Conservation (phyloP, 345 rosid genomes). For the Lepidium sativum region DNA sequence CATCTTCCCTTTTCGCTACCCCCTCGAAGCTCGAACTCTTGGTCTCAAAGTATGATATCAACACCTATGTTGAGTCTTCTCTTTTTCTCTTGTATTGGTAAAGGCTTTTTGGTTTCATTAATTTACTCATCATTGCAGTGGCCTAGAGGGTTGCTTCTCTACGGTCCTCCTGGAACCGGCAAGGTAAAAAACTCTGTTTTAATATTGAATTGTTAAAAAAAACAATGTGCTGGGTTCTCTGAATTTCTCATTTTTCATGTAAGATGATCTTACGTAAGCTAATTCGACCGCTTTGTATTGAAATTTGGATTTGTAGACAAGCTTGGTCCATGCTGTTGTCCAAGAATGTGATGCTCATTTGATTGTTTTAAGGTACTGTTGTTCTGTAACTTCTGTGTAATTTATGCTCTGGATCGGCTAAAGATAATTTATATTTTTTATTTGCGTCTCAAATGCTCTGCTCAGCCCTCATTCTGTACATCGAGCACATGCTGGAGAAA, state of each 20-base stretch:
- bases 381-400: background rate
- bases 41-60: constrained; percentile 57
- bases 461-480: constrained; percentile 75
- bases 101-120: background rate
- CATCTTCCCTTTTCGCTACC: constrained; percentile 58
- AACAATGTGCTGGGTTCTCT: no score
- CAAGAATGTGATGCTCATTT: constrained; percentile 73
- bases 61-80: background rate
- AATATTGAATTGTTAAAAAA: background rate
- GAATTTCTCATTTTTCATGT: no score
- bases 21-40: constrained; percentile 58
- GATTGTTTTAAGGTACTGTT: constrained; percentile 62
- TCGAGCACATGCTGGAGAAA: constrained; percentile 80
- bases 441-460: constrained; percentile 9
- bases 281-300: background rate
- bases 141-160: constrained; percentile 80
- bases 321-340: constrained; percentile 88
- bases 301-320: constrained; percentile 43
- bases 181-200: constrained; percentile 45
- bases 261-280: background rate
- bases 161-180: constrained; percentile 93
- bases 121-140: constrained; percentile 38
- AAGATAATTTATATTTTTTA: background rate
- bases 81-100: background rate
- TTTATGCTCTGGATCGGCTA: background rate